Base-by-base conservation (phyloP, 371 early-diverging fungal genomes). In the Lichtheimia ramosa region DNA sequence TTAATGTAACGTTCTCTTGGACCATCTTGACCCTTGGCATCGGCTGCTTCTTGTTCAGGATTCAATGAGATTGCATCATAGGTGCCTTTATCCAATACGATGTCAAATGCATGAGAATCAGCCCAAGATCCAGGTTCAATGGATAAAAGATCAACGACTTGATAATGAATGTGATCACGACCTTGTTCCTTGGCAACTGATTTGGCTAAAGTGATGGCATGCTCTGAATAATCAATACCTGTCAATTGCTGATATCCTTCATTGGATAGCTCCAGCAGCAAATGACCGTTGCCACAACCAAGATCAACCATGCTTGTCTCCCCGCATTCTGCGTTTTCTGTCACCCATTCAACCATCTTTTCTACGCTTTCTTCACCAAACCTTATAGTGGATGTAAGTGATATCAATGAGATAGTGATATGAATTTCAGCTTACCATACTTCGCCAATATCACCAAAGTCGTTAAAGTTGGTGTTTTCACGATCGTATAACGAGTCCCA, bases 201-300 rank as follows among this genome's bases (percentile, higher is more conserved):
- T 59, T 69, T 65, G 14, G 94, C 92, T 13, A 96, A 79, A 24
- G 69, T 68, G 46, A 95, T 83, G 6, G 94, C 92, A 6, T 82
- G 71, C 8, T 78, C 77, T 1, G 95, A 94, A 62, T 96, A 96
- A 66, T 96, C 96, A 39, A 92, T 87, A 16, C 96, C 96, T 0
- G 80, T 71, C 42, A 96, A 71, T 25, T 84, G 67, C n/a, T 79
- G 84, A 68, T 80, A 95, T 2, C 89, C 91, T 25, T 79, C 74
- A 3, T 77, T 74, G 6, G 84, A 81, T 10, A 96, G 78, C 48
- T 81, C 89, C 18, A 95, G 69, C 12, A 96, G 80, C 39, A 96
- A 68, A 64, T 96, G 95, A 0, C 95, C 96, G 68, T 96, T 96
- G 34, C 96, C 96, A 64, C 94, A 95, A 1, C 96, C 96, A 3